These are phyloP conservation scores for Pascua guehoae DNA, from an alignment of 1,284 basidiomycete species.

Conservation along the genomic window DNA sequence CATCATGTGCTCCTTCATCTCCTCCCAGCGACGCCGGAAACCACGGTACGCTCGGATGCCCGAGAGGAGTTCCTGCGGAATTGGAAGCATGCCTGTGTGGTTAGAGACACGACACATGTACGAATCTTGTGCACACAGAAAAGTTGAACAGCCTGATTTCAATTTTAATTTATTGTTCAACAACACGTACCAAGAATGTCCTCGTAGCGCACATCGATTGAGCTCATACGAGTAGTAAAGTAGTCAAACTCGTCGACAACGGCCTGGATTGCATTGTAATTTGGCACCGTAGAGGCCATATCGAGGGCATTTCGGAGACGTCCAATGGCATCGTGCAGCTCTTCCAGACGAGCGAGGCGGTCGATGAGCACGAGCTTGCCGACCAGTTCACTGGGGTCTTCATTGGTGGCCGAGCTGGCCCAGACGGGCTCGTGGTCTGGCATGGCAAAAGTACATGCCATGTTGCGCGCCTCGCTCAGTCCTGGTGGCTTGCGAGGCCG, in stretches of 20 bases:
- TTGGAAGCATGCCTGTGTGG: conserved; percentile 16
- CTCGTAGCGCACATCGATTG: conserved; percentile 33
- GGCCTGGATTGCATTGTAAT: conserved; percentile 25
- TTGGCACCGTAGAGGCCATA: conserved; percentile 20
- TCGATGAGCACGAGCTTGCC: conserved; percentile 37
- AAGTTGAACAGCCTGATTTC: no score
- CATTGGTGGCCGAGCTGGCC: conserved; percentile 18
- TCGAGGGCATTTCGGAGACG: conserved; percentile 28
- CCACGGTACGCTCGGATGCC: conserved; percentile 36
- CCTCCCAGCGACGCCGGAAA: conserved; percentile 33
- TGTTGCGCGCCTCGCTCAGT: conserved; percentile 21
- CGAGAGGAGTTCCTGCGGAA: conserved; percentile 10
- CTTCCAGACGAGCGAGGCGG: conserved; percentile 30
- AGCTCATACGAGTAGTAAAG: conserved; percentile 22
- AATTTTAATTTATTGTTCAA: no score
- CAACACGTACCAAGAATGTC: conserved; percentile 28
- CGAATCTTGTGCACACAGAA: neutral
- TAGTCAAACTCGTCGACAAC: conserved; percentile 32
- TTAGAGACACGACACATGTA: neutral
- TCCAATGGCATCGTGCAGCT: conserved; percentile 28
- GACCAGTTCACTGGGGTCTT: conserved; percentile 23
- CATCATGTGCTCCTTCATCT: conserved; percentile 26
- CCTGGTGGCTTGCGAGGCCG: conserved; percentile 12
- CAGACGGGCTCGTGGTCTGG: conserved; percentile 29
- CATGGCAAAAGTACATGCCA: conserved; percentile 1